Percentiles rank a stretch among this genome's conserved stretches.
Evolutionary conservation across 1,284 basidiomycete species (phyloP).

Genomic region (Malassezia equina): DNA sequence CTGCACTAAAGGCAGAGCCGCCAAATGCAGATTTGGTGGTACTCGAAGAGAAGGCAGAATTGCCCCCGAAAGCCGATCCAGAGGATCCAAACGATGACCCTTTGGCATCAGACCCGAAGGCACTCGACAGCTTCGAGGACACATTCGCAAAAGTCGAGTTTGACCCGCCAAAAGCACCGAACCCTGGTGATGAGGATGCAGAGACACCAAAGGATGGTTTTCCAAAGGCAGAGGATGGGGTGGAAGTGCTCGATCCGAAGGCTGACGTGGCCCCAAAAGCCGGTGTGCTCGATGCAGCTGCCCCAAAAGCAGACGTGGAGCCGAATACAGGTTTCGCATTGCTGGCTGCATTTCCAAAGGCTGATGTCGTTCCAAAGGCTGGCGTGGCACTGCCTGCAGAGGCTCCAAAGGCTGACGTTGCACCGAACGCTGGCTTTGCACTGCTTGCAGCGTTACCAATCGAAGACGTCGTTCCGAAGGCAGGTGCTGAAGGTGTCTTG

Average conservation of each 20-base stretch:
- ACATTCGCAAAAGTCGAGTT: slow-evolving; percentile 19
- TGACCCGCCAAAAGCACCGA: slow-evolving; percentile 2
- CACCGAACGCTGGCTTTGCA: slow-evolving; percentile 29
- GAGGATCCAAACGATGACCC: slow-evolving; percentile 24
- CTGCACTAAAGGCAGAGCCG: not conserved
- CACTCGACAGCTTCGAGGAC: slow-evolving; percentile 13
- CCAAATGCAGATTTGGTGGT: slow-evolving; percentile 19
- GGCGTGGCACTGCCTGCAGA: too few species aligned
- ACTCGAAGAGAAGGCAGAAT: slow-evolving; percentile 21
- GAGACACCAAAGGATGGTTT: slow-evolving; percentile 7
- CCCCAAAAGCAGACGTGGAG: slow-evolving; percentile 17
- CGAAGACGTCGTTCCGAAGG: too few species aligned
- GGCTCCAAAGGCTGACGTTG: slow-evolving; percentile 24
- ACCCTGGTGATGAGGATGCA: slow-evolving; percentile 5
- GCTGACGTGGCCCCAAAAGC: slow-evolving; percentile 47
- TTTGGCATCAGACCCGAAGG: slow-evolving; percentile 19
- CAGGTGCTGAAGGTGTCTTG: too few species aligned
- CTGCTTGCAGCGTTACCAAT: too few species aligned
- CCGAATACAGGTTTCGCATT: slow-evolving; percentile 21
- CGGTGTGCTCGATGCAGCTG: slow-evolving; percentile 28
- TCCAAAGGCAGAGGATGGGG: slow-evolving; percentile 23
- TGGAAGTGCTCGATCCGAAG: slow-evolving; percentile 41
- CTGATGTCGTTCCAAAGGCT: slow-evolving; percentile 21
- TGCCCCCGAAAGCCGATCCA: slow-evolving; percentile 6
- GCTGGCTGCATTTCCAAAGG: slow-evolving; percentile 18